Base-by-base conservation (phyloP, 208 protist species). In the Crithidia expoeki region DNA sequence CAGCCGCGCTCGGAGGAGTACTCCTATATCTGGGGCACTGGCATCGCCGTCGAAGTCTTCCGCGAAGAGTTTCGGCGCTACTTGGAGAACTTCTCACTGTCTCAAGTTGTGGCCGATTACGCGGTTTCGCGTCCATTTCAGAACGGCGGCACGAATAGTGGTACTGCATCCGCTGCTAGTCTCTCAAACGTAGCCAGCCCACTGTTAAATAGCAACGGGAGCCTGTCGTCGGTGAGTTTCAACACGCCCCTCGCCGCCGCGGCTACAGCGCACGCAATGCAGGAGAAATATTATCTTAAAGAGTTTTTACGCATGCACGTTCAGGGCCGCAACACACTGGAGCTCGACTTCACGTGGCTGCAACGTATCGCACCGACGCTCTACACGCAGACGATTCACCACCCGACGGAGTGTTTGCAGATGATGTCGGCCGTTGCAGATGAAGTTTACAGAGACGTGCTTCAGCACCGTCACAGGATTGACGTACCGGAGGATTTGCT, bases 21-120 rank as follows among this genome's bases (percentile, higher is more conserved):
- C 47, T 85, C 89, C 10, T 96, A 96, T 68, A 92, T 96, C 52
- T 96, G 92, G 92, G 92, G 92, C 23, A 96, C 92, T 17, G 79
- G 80, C 64, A 96, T 96, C 56, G 87, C 92, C 28, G 84, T 94
- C 46, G 89, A 96, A 71, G 79, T 72, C n/a, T 96, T 95, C 58
- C 76, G 81, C 14, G 76, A 80, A 11, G 83, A 88, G 25, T 94
- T 96, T 68, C 78, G 80, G n/a, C 80, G 42, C n/a, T 93, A 92
- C 52, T 67, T 96, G 2, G 89, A 96, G 64, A 92, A 74, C 19
- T 94, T 89, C 75, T 74, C 71, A n/a, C 63, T 76, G 6, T 27
- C 28, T 0, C 53, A 71, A 38, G 71, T 76, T 2, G 36, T 76
- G 33, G 11, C 56, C 28, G 63, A 65, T n/a, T 44, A 21, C 69